Evolutionary conservation across 768 basidiomycete species (phyloP), one percentile per base, ranked within the genome.

Genomic region (Roridomyces roridus): DNA sequence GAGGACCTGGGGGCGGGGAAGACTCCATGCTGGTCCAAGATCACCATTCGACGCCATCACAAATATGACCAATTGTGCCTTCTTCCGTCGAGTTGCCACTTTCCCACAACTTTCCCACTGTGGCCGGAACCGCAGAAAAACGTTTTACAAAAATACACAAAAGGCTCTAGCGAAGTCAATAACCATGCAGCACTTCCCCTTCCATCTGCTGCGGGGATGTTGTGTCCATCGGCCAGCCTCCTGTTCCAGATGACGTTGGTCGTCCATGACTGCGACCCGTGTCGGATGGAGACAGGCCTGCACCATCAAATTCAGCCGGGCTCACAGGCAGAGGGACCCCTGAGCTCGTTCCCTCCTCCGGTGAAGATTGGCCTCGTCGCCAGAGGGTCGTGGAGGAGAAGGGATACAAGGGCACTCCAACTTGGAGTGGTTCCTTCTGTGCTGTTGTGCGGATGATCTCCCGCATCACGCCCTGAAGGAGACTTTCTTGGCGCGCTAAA

Each of bases 391-490:
- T 73, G 63, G 85, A 85, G n/a, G 91, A 92, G 69, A 92, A 92
- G 5, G 88, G 89, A 75, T 89, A 92, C 39, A 92, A 77, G 11
- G 91, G 91, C 17, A 93, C 81, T 28, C 89, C 88, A 53, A 92
- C 87, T 68, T 91, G 86, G 29, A 93, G 78, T 17, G 92, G 91
- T 62, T 86, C 84, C 67, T 88, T 87, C 70, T 93, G 91, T 12
- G 81, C 85, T 17, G 92, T 94, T 79, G 92, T 84, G 52, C 87
- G 81, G 29, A 94, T 85, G 57, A 94, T 93, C 67, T 93, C 92
- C 42, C 84, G 77, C 92, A 94, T 93, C 34, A 93, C 77, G 4
- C 88, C 89, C 65, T 92, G 92, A 15, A 94, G 76, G 20, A 94
- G 74, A 60, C 83, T 83, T 70, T 94, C 92, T 73, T 94, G 92